A percentile compares a stretch with the other conserved stretches of the same genome.
phyloP scores from a whole-genome alignment of 495 filamentous ascomycete species.

The Aspergillus biplanus region DNA sequence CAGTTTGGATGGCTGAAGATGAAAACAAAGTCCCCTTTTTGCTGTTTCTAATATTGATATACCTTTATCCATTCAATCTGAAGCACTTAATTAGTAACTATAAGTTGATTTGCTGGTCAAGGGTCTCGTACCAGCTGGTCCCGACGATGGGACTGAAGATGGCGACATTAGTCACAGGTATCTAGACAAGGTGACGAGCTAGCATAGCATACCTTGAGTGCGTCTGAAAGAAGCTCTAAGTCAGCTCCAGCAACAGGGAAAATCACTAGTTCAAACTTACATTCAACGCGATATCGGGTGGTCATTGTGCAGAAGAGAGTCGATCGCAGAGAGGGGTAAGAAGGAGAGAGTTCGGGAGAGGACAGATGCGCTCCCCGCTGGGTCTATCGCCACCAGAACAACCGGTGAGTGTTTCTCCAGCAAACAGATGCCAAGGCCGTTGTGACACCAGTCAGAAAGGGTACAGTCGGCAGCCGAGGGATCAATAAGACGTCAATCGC shows the following conservation, averaged over 20 bases:
- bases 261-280: slow-evolving; percentile 45
- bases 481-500: neutral
- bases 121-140: slow-evolving; percentile 73
- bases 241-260: slow-evolving; percentile 23
- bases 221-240: slow-evolving; percentile 57
- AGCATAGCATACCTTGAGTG: slow-evolving; percentile 63
- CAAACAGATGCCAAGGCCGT: neutral
- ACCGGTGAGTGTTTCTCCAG: neutral
- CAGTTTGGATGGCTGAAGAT: slow-evolving; percentile 6
- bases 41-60: slow-evolving; percentile 15
- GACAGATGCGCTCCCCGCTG: neutral
- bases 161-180: slow-evolving; percentile 23
- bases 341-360: neutral
- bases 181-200: neutral
- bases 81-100: slow-evolving; percentile 8
- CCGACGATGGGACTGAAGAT: slow-evolving; percentile 70
- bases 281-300: slow-evolving; percentile 89
- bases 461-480: neutral
- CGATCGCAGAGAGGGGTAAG: neutral
- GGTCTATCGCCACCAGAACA: neutral
- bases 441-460: neutral
- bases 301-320: slow-evolving; percentile 64
- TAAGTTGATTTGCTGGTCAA: neutral
- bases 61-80: slow-evolving; percentile 75
- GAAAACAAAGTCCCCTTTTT: neutral